phyloP scores from a whole-genome alignment of 139 green algal genomes.

The Pycnococcus provasolii region DNA sequence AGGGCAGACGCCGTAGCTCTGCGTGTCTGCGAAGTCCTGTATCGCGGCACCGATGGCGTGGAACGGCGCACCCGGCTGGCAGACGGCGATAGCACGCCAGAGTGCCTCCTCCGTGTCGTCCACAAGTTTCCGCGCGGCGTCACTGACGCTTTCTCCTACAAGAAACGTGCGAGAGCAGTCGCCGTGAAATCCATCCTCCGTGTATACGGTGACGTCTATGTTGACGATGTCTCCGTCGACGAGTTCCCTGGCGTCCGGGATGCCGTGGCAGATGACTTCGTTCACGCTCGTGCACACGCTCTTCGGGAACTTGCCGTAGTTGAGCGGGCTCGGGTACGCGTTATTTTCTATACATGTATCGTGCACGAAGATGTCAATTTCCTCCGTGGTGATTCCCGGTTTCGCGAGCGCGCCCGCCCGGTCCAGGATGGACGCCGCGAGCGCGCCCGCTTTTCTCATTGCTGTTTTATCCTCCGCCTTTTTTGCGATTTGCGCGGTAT shows the following conservation, averaged over 20 bases:
- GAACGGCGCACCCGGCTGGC: constrained; percentile 59
- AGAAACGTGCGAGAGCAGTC: constrained; percentile 75
- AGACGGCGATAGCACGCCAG: constrained; percentile 54
- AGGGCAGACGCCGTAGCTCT: constrained; percentile 53
- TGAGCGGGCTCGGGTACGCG: constrained; percentile 89
- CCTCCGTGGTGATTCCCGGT: constrained; percentile 82
- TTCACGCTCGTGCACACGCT: constrained; percentile 94
- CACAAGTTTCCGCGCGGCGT: constrained; percentile 51
- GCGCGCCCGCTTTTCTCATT: too few relatives aligned
- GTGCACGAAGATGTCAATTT: constrained; percentile 85
- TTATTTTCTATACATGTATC: constrained; percentile 64
- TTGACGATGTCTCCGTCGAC: constrained; percentile 88
- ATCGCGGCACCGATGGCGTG: constrained; percentile 65
- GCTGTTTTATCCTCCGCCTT: too few relatives aligned
- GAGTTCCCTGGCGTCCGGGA: constrained; percentile 58
- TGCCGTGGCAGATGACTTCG: constrained; percentile 95
- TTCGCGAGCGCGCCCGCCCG: too few relatives aligned
- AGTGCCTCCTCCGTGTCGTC: constrained; percentile 57
- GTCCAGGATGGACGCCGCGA: too few relatives aligned
- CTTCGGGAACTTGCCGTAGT: constrained; percentile 91
- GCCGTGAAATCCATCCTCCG: constrained; percentile 84
- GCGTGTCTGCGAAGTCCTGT: constrained; percentile 56
- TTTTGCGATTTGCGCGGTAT: too few relatives aligned
- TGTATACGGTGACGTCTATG: constrained; percentile 93
- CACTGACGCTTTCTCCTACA: constrained; percentile 48